These are phyloP conservation scores for Clitopilus passeckerianus DNA, from an alignment of 768 basidiomycete genomes.

Conservation along the genomic window DNA sequence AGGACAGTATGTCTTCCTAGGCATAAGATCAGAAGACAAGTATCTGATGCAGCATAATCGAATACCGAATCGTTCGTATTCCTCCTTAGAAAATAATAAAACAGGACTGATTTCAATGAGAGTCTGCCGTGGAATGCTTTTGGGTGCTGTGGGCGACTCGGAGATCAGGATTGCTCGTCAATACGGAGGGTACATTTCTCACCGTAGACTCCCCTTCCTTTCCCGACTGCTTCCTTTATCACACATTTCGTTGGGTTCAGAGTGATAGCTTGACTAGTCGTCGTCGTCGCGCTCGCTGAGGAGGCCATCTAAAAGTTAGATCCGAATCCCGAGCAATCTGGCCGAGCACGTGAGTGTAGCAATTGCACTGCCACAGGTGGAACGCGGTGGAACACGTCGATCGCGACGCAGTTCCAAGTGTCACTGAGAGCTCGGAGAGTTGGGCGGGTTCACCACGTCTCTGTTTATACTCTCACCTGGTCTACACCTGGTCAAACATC, in stretches of 20 bases:
- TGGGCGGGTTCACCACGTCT: background rate
- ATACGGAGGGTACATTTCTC: constrained; percentile 3
- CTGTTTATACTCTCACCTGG: background rate
- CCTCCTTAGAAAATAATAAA: constrained; percentile 63
- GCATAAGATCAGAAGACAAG: background rate
- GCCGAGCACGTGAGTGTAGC: constrained; percentile 11
- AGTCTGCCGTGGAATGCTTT: constrained; percentile 51
- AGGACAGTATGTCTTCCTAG: constrained; percentile 51
- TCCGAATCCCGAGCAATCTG: constrained; percentile 6
- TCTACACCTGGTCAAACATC: constrained; percentile 9
- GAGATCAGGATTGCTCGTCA: background rate
- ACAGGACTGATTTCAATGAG: constrained; percentile 85
- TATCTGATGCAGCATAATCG: background rate
- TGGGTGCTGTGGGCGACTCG: constrained; percentile 39
- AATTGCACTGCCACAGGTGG: constrained; percentile 4
- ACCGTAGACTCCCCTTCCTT: constrained; percentile 69
- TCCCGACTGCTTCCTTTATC: constrained; percentile 38
- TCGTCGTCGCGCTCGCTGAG: constrained; percentile 12
- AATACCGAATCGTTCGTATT: constrained; percentile 62
- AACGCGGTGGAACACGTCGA: background rate
- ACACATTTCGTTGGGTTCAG: constrained; percentile 42
- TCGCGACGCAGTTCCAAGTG: background rate
- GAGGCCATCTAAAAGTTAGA: constrained; percentile 7
- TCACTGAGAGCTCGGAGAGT: background rate
- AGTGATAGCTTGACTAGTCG: constrained; percentile 18